phyloP scores from a whole-genome alignment of 2,329 filamentous ascomycete species.

The Emydomyces testavorans region DNA sequence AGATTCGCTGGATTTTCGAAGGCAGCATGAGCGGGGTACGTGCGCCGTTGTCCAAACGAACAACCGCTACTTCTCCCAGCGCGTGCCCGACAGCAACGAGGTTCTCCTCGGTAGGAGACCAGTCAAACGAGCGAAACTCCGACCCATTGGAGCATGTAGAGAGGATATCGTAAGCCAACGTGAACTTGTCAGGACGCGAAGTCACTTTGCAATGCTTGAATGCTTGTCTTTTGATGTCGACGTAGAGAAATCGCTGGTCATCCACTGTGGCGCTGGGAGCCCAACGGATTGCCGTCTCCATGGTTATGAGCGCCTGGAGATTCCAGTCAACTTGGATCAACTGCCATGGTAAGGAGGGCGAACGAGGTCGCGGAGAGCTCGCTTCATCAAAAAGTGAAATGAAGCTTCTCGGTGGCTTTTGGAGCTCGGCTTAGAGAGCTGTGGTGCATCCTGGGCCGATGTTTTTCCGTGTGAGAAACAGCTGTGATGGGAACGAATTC shows the following conservation, averaged over 20 bases:
- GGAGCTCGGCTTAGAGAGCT: too few relatives aligned
- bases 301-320: conserved; percentile 20
- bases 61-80: conserved; percentile 49
- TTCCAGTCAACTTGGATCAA: conserved; percentile 8
- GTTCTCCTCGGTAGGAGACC: conserved; percentile 48
- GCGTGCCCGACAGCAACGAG: conserved; percentile 50
- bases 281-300: conserved; percentile 54
- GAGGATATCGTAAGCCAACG: conserved; percentile 43
- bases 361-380: background rate
- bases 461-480: background rate
- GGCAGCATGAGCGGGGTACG: conserved; percentile 43
- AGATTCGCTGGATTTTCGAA: conserved; percentile 51
- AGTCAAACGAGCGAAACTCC: conserved; percentile 54
- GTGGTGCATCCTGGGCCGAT: background rate
- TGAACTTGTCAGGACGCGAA: conserved; percentile 25
- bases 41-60: conserved; percentile 43
- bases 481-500: too few relatives aligned
- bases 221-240: conserved; percentile 50
- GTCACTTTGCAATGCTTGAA: conserved; percentile 47
- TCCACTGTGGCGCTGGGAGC: conserved; percentile 46
- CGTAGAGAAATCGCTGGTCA: conserved; percentile 48
- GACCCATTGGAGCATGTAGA: conserved; percentile 46
- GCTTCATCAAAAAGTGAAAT: background rate
- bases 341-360: conserved; percentile 5
- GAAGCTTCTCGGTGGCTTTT: too few relatives aligned